These are phyloP conservation scores for Rugonectria rugulosa DNA, from an alignment of 2,329 filamentous ascomycete genomes.

Conservation along the genomic window DNA sequence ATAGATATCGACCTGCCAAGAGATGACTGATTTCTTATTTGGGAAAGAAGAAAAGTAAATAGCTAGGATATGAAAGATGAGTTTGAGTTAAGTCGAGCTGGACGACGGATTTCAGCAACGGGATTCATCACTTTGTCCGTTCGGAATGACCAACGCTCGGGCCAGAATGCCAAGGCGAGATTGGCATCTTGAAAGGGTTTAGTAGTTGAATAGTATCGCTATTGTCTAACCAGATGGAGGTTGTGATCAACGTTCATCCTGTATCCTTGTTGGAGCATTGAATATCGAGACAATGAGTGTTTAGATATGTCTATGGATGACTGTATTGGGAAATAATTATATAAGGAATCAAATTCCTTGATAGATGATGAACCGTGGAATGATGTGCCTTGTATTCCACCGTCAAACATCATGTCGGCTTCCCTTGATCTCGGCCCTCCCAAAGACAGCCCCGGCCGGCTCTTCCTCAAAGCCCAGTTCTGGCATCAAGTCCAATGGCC, in stretches of 20 bases:
- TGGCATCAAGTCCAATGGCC: not conserved
- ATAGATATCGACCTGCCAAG: not conserved
- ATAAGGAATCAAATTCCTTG: no score
- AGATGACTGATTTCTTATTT: not conserved
- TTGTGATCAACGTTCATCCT: not conserved
- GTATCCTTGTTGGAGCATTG: no score
- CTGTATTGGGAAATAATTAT: no score
- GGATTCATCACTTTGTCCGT: no score
- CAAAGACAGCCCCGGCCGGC: conserved; percentile 1
- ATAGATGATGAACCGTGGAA: no score
- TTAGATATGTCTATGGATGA: no score
- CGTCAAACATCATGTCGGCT: not conserved
- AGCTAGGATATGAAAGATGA: no score
- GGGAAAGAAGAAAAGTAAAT: not conserved
- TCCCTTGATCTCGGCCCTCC: conserved; percentile 4
- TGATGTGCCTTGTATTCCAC: not conserved
- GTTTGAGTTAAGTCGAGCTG: not conserved
- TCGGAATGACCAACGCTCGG: not conserved
- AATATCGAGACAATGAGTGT: no score
- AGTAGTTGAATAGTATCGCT: not conserved
- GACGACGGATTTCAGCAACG: not conserved
- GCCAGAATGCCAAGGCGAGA: conserved; percentile 14
- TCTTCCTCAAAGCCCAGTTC: conserved; percentile 16
- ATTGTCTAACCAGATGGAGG: not conserved
- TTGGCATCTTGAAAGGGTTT: conserved; percentile 8